Evolutionary conservation across 441 rosid species (phyloP), one percentile per base, ranked within the genome.

Genomic region (Bocquillonia castaneifolia): DNA sequence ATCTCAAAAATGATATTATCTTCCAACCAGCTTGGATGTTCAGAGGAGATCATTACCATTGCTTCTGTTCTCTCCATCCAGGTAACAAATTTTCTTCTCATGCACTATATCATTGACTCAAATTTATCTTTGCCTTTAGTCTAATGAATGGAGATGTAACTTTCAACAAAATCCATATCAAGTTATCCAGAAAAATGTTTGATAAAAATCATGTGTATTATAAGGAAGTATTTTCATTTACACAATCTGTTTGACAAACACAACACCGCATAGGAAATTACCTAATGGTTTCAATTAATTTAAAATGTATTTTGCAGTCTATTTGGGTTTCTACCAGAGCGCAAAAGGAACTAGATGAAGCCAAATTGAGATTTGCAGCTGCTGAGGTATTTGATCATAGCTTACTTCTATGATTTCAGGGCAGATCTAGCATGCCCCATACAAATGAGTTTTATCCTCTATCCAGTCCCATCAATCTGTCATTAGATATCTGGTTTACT

Each of bases 1-100:
- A 79, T 90, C 72, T 85, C 98, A 23, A 94, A 90, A 80, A 92
- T 94, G 96, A 94, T 94, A 34, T 81, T 94, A 78, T 85, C 99
- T 80, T 90, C 98, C 53, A 81, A 80, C 75, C 85, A 91, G 75
- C 89, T 92, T 67, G 96, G 94, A 59, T 94, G 99, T 80, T 85
- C 93, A 39, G 88, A 94, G 70, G 99, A 94, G 82, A 82, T 85
- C 81, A 84, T 94, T 60, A 88, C 94, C 31, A 90, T 90, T 36
- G 85, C 97, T 58, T 90, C 98, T 25, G 78, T 81, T 81, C 98
- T 94, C 37, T 92, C 99, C 74, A 74, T 94, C 77, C 99, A 90
- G 80, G 95, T 81, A 80, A 80, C n/a, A n/a, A 17, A 31, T 37
- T 58, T 47, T 8, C 54, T 58, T 32, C 23, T n/a, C 34, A 36